Evolutionary conservation across 331 rosid genomes (phyloP), one percentile per base, ranked within the genome.

Genomic region (Rhamnella rubrinervis): DNA sequence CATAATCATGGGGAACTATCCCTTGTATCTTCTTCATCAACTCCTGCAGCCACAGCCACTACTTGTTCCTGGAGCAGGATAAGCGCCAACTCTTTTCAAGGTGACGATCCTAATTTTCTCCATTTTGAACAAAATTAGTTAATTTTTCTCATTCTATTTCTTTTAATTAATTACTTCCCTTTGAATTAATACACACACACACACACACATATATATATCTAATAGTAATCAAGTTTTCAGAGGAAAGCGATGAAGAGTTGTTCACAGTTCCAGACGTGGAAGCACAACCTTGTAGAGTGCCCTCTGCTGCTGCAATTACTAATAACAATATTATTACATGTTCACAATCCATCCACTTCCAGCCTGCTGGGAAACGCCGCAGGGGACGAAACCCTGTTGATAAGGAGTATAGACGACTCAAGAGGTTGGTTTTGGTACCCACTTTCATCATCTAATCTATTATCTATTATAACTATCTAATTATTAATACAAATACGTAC

Each of bases 181-280:
- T 21, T 57, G 38, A 20, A 38, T 26, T 55, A 19, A 20, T 31
- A 66, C 31, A 14, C 13, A 9, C 6, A 18, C 2, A 28, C 3
- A 28, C 0, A 4, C 4, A 31, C 50, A 50, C 62, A 47, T 71
- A 71, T 49, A 50, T 71, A 61, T 67, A 71, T 60, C 18, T 37
- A 25, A 61, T 61, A 14, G 3, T 53, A 8, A 15, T 71, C 5
- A 52, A 49, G 55, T 31, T 31, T 31, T 4, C 83, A 87, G 92
- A 87, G 59, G 92, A 85, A 2, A 58, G 90, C 31, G 90, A 88
- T 77, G 93, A 85, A 52, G 93, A 85, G 46, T 63, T 88, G 80
- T 88, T 85, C 76, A 83, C 82, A 23, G 93, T 83, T 73, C 93
- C 93, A 5, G 93, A 85, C 58, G 81, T 85, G 67, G 90, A 85